Evolutionary conservation across 2,329 filamentous ascomycete genomes (phyloP).

Genomic region (Lomentospora prolificans): DNA sequence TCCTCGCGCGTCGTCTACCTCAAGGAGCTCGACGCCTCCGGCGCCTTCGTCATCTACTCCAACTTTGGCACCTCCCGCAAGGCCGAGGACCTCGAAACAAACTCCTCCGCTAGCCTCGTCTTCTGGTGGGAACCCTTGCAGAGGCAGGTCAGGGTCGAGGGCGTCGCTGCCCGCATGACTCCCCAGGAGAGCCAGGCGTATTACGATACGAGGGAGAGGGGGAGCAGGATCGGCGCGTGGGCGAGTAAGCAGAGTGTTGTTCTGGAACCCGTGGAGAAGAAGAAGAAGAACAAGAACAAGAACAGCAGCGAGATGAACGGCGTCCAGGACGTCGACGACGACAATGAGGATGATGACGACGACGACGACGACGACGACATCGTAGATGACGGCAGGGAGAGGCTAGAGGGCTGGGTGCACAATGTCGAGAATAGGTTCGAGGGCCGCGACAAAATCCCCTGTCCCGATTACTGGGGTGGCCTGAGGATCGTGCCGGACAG

Average conservation of each 20-base stretch:
- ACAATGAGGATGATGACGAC: slow-evolving; percentile 15
- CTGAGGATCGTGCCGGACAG: slow-evolving; percentile 74
- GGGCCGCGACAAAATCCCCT: slow-evolving; percentile 68
- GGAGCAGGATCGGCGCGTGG: slow-evolving; percentile 84
- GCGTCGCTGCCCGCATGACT: slow-evolving; percentile 55
- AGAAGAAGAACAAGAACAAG: slow-evolving; percentile 11
- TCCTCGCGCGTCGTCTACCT: slow-evolving; percentile 84
- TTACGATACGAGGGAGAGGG: slow-evolving; percentile 61
- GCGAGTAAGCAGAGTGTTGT: slow-evolving; percentile 81
- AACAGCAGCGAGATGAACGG: not conserved
- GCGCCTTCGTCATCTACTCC: slow-evolving; percentile 83
- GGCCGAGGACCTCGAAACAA: slow-evolving; percentile 58
- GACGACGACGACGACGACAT: slow-evolving; percentile 12
- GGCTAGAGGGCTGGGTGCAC: slow-evolving; percentile 67
- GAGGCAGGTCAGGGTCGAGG: slow-evolving; percentile 86
- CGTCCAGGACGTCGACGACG: slow-evolving; percentile 8
- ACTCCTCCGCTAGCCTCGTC: slow-evolving; percentile 70
- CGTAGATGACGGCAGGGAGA: slow-evolving; percentile 56
- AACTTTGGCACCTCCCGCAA: slow-evolving; percentile 77
- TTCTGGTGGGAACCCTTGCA: slow-evolving; percentile 88
- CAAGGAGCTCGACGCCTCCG: slow-evolving; percentile 72
- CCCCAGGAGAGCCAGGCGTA: slow-evolving; percentile 63
- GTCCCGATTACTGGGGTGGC: slow-evolving; percentile 93
- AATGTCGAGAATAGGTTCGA: slow-evolving; percentile 70
- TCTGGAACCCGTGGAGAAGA: slow-evolving; percentile 35